These are phyloP conservation scores for Penicillium egyptiacum DNA, from an alignment of 495 filamentous ascomycete genomes.

Conservation along the genomic window DNA sequence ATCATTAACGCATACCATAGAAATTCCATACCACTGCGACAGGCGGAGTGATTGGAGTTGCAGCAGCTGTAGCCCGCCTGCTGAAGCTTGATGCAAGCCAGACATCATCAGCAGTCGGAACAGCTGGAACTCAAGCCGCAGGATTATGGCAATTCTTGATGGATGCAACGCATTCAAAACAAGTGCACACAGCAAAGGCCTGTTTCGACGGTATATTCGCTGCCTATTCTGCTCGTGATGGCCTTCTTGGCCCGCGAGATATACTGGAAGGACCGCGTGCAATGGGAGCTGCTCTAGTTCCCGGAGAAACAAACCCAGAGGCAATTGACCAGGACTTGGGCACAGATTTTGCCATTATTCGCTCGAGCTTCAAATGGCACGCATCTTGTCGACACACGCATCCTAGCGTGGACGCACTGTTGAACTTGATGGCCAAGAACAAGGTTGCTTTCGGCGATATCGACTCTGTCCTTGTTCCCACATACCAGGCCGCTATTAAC, in stretches of 20 bases:
- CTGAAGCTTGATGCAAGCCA: constrained; percentile 25
- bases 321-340: constrained; percentile 35
- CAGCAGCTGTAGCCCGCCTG: constrained; percentile 31
- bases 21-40: constrained; percentile 39
- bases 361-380: constrained; percentile 42
- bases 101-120: constrained; percentile 35
- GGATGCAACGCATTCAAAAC: constrained; percentile 40
- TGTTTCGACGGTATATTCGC: constrained; percentile 42
- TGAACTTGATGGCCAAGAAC: constrained; percentile 34
- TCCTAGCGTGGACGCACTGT: constrained; percentile 36
- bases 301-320: constrained; percentile 26
- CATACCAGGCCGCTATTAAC: constrained; percentile 37
- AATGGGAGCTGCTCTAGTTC: constrained; percentile 34
- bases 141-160: constrained; percentile 41
- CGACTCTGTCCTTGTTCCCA: constrained; percentile 28
- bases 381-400: constrained; percentile 41
- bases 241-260: constrained; percentile 34
- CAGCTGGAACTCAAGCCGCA: constrained; percentile 40
- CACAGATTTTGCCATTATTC: constrained; percentile 25
- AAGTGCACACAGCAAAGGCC: constrained; percentile 39
- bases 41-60: constrained; percentile 35
- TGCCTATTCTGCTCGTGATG: constrained; percentile 31
- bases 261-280: constrained; percentile 38
- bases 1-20: constrained; percentile 16
- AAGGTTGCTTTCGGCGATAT: constrained; percentile 32